Conservation (phyloP, 179 eudicot species). For the Beta corolliflora region DNA sequence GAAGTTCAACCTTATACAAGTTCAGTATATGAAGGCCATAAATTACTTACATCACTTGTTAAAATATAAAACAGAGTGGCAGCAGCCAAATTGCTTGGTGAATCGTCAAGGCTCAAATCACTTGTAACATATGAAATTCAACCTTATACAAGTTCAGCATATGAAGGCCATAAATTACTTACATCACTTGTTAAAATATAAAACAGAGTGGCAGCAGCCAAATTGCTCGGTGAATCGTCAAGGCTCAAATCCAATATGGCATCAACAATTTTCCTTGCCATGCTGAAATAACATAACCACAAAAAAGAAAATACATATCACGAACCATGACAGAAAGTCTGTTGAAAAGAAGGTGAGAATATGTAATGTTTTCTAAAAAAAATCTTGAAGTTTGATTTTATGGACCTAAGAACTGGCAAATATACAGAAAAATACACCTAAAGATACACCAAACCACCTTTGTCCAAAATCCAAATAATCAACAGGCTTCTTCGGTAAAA, state of each 20-base stretch:
- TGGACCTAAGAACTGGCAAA: not conserved
- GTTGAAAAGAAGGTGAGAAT: not conserved
- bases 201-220: constrained; percentile 93
- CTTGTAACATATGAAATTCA: not conserved
- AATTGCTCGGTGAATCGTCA: constrained; percentile 87
- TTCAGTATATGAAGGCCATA: not conserved
- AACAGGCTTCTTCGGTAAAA: not conserved
- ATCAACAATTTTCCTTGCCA: constrained; percentile 76
- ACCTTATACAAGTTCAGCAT: not conserved
- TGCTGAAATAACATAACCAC: constrained; percentile 51
- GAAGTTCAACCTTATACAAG: too few species aligned
- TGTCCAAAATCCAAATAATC: not conserved
- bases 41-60: constrained; percentile 74
- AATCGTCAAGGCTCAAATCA: constrained; percentile 80
- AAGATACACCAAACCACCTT: not conserved
- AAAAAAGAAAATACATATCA: constrained; percentile 6
- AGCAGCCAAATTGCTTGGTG: constrained; percentile 94
- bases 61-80: constrained; percentile 78
- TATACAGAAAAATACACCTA: not conserved
- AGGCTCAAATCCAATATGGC: constrained; percentile 73
- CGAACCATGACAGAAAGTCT: not conserved
- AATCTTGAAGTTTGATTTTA: not conserved
- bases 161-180: constrained; percentile 38
- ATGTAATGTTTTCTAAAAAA: not conserved
- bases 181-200: constrained; percentile 78